A percentile compares a stretch with the other conserved stretches of the same genome.
Conservation (phyloP, 148 eudicot species). For the Euryodendron excelsum region DNA sequence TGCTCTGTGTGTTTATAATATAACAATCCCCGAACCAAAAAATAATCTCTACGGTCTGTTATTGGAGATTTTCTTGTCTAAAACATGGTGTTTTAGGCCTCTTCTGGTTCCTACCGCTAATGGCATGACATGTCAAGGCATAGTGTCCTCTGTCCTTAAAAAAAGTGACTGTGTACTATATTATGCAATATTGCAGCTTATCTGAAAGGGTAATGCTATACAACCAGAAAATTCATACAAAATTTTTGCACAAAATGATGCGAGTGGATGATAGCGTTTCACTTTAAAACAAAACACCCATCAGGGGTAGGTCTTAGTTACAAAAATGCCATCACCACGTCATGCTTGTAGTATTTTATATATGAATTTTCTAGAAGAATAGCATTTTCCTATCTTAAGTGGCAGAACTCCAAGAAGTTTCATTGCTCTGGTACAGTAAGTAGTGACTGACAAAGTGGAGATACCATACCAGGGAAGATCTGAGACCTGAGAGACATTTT, state of each 20-base stretch:
- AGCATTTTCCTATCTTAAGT: too few relatives aligned
- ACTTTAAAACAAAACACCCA: too few relatives aligned
- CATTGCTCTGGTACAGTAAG: neutral
- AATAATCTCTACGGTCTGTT: neutral
- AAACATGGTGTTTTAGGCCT: neutral
- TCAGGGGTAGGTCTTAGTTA: too few relatives aligned
- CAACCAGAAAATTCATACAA: too few relatives aligned
- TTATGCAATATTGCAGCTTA: neutral
- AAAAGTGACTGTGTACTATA: neutral
- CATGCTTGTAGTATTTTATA: too few relatives aligned
- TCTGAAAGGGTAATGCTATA: slow-evolving; percentile 2
- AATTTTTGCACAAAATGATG: too few relatives aligned
- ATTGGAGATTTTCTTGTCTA: neutral
- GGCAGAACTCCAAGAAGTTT: neutral
- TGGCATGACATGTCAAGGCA: neutral
- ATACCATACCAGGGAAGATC: neutral
- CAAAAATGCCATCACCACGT: too few relatives aligned
- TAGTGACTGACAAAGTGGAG: neutral
- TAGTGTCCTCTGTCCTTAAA: neutral
- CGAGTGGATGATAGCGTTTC: too few relatives aligned
- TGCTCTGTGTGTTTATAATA: neutral
- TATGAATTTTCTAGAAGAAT: too few relatives aligned
- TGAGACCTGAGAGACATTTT: neutral
- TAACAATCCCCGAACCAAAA: neutral
- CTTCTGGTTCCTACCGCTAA: neutral